Evolutionary conservation across 2,329 filamentous ascomycete genomes (phyloP), one percentile per base, ranked within the genome.

Genomic region (Botrytis fragariae): DNA sequence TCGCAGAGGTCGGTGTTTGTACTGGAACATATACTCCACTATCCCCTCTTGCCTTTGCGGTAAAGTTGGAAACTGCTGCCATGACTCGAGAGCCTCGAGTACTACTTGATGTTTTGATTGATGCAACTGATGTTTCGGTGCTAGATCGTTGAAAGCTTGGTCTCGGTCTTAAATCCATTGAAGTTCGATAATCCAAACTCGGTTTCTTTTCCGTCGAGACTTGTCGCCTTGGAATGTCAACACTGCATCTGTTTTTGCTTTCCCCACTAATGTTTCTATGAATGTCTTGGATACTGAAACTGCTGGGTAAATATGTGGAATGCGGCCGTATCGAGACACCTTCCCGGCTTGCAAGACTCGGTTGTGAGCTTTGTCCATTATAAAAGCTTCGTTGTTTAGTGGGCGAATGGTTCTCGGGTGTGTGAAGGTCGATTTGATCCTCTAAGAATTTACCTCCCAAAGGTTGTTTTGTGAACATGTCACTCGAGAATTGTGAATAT

Each of bases 401-500:
- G 14, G 78, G 78, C 29, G 76, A 77, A 59, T 79, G 79, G n/a
- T 80, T 74, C 59, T 77, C 74, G 32, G 80, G 79, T 37, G 80
- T 81, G 63, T 81, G 81, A 1, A 77, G 74, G 71, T 82, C 78
- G 70, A 81, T 80, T 63, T 80, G 78, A 62, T 80, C 80, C 75
- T 82, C 79, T 32, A 81, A 73, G 65, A 82, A 82, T 72, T 80
- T 80, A 44, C 78, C 79, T 67, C 77, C 79, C 37, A 77, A 83
- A 83, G 73, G 86, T 83, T 81, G 78, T 63, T 78, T 78, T 10
- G 78, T 69, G 60, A 81, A 77, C 76, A 81, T 74, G 78, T 81
- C 81, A 75, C 82, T 85, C 63, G 84, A 83, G 80, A 95, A 96
- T 79, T 96, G 91, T 22, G 92, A 89, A 86, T 93, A 97, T 72